Evolutionary conservation across 2,329 filamentous ascomycete genomes (phyloP).

Genomic region (Xylariaceae sp.): DNA sequence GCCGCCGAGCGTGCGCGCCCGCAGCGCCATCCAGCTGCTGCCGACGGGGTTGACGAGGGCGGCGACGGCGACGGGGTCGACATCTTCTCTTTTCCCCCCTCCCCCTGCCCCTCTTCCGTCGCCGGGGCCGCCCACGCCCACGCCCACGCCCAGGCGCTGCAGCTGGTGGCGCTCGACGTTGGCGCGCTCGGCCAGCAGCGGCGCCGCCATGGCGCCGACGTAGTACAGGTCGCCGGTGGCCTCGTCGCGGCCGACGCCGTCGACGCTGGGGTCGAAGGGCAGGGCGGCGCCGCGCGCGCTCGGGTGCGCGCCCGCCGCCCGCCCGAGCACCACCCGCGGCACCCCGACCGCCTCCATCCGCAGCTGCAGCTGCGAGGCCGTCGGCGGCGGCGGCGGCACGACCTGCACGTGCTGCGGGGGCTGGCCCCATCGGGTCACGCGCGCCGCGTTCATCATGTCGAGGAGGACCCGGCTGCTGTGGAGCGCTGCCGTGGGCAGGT

Average conservation of each 20-base stretch:
- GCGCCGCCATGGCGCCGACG: constrained; percentile 2
- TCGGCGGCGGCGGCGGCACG: not conserved
- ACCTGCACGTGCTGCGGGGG: not conserved
- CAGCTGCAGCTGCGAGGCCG: not conserved
- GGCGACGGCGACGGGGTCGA: constrained; percentile 7
- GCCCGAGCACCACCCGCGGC: not conserved
- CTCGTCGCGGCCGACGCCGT: constrained; percentile 5
- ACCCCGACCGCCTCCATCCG: not conserved
- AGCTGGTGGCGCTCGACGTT: constrained; percentile 6
- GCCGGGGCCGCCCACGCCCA: too few species aligned
- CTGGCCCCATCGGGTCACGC: not conserved
- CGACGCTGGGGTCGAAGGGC: constrained; percentile 1
- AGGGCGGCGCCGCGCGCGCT: not conserved
- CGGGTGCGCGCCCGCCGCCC: not conserved
- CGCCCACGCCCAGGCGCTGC: constrained; percentile 1
- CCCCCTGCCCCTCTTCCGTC: too few species aligned
- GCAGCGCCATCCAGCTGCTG: constrained; percentile 10
- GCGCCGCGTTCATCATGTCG: not conserved
- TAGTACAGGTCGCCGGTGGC: constrained; percentile 4
- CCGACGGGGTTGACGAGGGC: constrained; percentile 6
- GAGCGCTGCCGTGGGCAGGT: too few species aligned
- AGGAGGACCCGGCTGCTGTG: too few species aligned
- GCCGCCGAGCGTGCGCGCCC: constrained; percentile 3
- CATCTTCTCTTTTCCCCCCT: too few species aligned
- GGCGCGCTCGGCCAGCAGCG: constrained; percentile 8